These are phyloP conservation scores for Diplodia scrobiculata DNA, from an alignment of 2,329 filamentous ascomycete genomes.

Conservation along the genomic window DNA sequence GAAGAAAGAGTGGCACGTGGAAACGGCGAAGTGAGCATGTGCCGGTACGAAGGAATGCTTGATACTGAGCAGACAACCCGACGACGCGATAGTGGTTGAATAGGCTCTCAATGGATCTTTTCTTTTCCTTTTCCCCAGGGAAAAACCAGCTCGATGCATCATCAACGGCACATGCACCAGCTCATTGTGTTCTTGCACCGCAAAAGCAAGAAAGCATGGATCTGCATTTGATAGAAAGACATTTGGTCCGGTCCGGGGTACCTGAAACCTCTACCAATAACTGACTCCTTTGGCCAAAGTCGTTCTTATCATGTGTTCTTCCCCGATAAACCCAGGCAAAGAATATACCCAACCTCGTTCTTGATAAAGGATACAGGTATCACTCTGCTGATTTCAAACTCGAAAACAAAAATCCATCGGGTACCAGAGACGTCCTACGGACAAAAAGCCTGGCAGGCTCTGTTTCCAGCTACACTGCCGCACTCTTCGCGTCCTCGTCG, in stretches of 20 bases:
- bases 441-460: background rate
- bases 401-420: background rate
- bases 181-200: no score
- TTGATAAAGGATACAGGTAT: background rate
- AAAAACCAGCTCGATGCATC: no score
- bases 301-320: background rate
- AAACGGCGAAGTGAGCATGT: background rate
- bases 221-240: no score
- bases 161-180: no score
- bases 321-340: background rate
- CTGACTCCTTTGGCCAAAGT: background rate
- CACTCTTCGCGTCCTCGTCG: background rate
- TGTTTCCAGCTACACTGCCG: background rate
- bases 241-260: no score
- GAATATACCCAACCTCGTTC: background rate
- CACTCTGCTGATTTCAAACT: background rate
- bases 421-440: background rate
- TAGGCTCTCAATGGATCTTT: no score
- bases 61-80: background rate
- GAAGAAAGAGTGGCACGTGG: background rate
- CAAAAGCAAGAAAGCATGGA: no score
- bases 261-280: background rate
- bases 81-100: no score
- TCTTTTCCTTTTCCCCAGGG: no score
- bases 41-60: background rate